Percentiles rank a stretch among this genome's conserved stretches.
phyloP scores from a whole-genome alignment of 352 stramenopile species.

The Phytophthora cactorum region DNA sequence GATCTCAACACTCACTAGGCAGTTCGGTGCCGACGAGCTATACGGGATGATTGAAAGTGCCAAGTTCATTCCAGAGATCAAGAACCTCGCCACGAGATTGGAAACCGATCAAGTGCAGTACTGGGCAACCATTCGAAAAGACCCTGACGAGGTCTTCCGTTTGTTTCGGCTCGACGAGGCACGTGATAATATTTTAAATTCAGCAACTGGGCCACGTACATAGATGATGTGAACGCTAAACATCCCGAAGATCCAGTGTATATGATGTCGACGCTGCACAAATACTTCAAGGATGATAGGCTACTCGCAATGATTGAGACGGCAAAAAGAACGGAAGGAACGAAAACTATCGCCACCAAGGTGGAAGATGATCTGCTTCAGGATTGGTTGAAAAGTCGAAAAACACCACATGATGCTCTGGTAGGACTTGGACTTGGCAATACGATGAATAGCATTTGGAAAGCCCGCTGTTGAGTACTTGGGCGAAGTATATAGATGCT shows the following conservation, averaged over 20 bases:
- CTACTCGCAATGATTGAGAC: background rate
- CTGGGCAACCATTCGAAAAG: slow-evolving; percentile 1
- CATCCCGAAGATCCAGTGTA: background rate
- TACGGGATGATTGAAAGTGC: background rate
- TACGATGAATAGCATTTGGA: background rate
- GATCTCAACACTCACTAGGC: background rate
- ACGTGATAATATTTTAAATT: background rate
- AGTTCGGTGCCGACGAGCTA: background rate
- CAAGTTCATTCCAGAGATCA: background rate
- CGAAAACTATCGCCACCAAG: background rate
- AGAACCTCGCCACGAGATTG: background rate
- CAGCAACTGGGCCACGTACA: slow-evolving; percentile 4
- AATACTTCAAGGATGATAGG: background rate
- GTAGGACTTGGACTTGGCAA: background rate
- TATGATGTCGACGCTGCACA: background rate
- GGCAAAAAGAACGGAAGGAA: background rate
- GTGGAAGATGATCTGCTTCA: slow-evolving; percentile 4
- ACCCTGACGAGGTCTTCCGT: slow-evolving; percentile 1
- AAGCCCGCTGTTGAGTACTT: background rate
- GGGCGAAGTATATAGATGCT: background rate
- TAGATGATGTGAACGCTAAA: slow-evolving; percentile 4
- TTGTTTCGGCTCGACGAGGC: background rate
- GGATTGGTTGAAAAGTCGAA: background rate
- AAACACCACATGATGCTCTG: slow-evolving; percentile 1
- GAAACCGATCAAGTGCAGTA: background rate